phyloP scores from a whole-genome alignment of 371 early-diverging fungal species.

The Mortierella sp. region DNA sequence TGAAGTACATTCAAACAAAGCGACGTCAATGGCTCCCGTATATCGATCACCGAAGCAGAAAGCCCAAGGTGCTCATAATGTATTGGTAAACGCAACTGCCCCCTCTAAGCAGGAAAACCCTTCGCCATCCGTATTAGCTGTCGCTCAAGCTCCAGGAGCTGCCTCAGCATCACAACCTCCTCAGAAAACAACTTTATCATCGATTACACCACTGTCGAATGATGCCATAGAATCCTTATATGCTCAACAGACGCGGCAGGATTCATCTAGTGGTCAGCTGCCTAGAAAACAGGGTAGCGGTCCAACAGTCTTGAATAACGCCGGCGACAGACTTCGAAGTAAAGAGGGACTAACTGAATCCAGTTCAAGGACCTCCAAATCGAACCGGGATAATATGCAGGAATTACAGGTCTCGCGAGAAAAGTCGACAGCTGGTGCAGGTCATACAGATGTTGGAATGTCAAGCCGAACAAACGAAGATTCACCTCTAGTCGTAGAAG shows the following conservation, averaged over 20 bases:
- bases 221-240: not conserved
- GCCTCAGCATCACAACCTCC: not conserved
- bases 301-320: not conserved
- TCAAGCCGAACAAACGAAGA: slow-evolving; percentile 16
- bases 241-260: not conserved
- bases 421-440: not conserved
- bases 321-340: slow-evolving; percentile 20
- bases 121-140: slow-evolving; percentile 23
- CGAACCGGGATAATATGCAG: not conserved
- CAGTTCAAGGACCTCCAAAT: not conserved
- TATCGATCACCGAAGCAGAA: slow-evolving; percentile 5
- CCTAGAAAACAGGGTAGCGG: not conserved
- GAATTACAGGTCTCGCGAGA: not conserved
- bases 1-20: slow-evolving; percentile 12
- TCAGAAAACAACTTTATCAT: not conserved
- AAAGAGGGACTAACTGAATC: slow-evolving; percentile 26
- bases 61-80: not conserved
- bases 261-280: not conserved
- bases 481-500: slow-evolving; percentile 31
- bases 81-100: not conserved
- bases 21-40: not conserved
- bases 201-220: not conserved
- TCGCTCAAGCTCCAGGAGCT: slow-evolving; percentile 5
- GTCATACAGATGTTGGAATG: not conserved
- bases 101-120: slow-evolving; percentile 1